phyloP scores from a whole-genome alignment of 2,329 filamentous ascomycete genomes.

The Helotiales sp. region DNA sequence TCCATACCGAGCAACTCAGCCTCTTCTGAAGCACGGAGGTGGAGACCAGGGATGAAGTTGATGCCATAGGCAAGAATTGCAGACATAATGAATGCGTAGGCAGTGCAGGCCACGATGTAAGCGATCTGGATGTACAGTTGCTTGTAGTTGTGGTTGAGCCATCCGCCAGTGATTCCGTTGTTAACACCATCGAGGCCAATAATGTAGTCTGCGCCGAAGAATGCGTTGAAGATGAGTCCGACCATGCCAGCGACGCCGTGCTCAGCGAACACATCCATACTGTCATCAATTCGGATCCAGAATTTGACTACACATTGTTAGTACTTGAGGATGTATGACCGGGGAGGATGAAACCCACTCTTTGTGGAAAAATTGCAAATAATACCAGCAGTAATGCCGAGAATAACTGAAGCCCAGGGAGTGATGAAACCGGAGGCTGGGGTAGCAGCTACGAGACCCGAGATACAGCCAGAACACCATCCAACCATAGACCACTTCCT shows the following conservation, averaged over 20 bases:
- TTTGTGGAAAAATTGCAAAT: constrained; percentile 73
- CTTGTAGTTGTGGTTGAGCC: constrained; percentile 75
- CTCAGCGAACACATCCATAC: constrained; percentile 74
- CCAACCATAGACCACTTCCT: constrained; percentile 62
- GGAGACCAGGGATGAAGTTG: constrained; percentile 76
- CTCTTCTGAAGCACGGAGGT: constrained; percentile 80
- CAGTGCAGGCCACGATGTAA: constrained; percentile 69
- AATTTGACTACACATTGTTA: constrained; percentile 43
- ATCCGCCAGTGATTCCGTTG: constrained; percentile 69
- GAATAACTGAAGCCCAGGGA: constrained; percentile 68
- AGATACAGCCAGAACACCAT: constrained; percentile 75
- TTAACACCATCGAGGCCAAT: constrained; percentile 81
- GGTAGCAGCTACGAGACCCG: constrained; percentile 71
- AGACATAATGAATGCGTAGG: constrained; percentile 75
- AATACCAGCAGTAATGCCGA: constrained; percentile 70
- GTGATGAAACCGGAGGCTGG: constrained; percentile 71
- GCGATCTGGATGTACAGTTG: constrained; percentile 81
- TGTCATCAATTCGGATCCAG: constrained; percentile 69
- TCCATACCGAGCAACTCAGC: constrained; percentile 88
- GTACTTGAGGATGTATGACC: neutral
- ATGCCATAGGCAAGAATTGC: constrained; percentile 75
- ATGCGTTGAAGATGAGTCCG: constrained; percentile 73
- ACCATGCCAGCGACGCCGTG: constrained; percentile 73
- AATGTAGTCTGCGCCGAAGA: constrained; percentile 72
- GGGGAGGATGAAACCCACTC: constrained; percentile 43